Evolutionary conservation across 1,284 basidiomycete species (phyloP).

Genomic region (Pyrrhoderma lamaoense): DNA sequence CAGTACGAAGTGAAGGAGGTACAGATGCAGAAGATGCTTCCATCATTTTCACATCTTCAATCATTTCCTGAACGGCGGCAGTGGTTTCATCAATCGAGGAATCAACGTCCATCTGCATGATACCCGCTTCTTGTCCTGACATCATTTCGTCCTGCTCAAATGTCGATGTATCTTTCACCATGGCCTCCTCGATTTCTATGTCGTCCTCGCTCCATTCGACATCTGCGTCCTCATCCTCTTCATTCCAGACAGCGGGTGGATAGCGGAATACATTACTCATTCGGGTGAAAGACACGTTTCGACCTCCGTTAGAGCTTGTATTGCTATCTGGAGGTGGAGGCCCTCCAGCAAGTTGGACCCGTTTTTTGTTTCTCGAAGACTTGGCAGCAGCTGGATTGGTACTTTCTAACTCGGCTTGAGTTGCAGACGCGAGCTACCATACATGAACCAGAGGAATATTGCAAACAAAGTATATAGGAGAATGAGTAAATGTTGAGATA

Average conservation of each 20-base stretch:
- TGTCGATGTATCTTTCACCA: conserved; percentile 12
- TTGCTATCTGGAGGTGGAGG: not conserved
- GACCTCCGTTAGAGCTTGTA: conserved; percentile 1
- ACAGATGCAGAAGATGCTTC: conserved; percentile 15
- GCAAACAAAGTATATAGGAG: too few species aligned
- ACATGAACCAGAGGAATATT: too few species aligned
- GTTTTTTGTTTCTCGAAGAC: conserved; percentile 21
- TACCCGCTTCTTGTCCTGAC: conserved; percentile 26
- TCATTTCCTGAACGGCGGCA: conserved; percentile 32
- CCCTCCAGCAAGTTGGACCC: conserved; percentile 9
- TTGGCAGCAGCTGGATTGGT: conserved; percentile 33
- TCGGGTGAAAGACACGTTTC: conserved; percentile 51
- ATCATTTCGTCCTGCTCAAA: too few species aligned
- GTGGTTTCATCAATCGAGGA: conserved; percentile 66
- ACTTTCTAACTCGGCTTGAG: conserved; percentile 58
- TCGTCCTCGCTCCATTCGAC: conserved; percentile 69
- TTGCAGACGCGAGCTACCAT: conserved; percentile 69
- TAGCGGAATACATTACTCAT: conserved; percentile 59
- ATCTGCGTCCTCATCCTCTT: conserved; percentile 72
- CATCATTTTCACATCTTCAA: conserved; percentile 30
- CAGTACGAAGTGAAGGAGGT: conserved; percentile 21
- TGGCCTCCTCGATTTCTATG: conserved; percentile 59
- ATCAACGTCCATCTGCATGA: conserved; percentile 32
- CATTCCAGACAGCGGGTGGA: conserved; percentile 74
- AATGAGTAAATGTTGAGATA: too few species aligned